phyloP scores from a whole-genome alignment of 2,329 filamentous ascomycete species.

The Pseudogymnoascus sp. region DNA sequence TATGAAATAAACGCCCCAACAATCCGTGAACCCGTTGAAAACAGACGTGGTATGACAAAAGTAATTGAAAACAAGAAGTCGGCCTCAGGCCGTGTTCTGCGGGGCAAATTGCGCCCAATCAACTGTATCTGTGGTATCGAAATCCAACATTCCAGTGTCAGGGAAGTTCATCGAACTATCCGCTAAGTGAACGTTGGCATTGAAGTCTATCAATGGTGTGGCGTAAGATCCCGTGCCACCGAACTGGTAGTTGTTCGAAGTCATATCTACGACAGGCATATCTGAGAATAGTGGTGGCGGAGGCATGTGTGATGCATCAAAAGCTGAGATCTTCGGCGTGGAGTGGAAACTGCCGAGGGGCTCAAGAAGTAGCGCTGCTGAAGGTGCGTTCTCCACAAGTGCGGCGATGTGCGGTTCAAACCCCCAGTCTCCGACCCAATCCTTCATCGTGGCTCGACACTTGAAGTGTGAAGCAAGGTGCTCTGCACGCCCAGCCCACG shows the following conservation, averaged over 20 bases:
- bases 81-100: not conserved
- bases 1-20: conserved; percentile 2
- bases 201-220: not conserved
- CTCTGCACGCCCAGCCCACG: conserved; percentile 36
- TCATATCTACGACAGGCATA: not conserved
- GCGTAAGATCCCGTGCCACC: not conserved
- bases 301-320: conserved; percentile 1
- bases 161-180: not conserved
- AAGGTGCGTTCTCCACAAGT: conserved; percentile 20
- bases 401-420: conserved; percentile 28
- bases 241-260: not conserved
- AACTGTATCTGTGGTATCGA: not conserved
- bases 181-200: not conserved
- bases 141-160: not conserved
- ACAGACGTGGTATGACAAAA: not conserved
- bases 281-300: not conserved
- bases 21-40: not conserved
- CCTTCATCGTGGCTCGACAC: conserved; percentile 29
- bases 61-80: conserved; percentile 3
- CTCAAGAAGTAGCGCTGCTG: not conserved
- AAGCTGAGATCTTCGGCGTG: not conserved
- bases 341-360: not conserved
- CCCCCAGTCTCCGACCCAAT: conserved; percentile 34
- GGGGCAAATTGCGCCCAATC: conserved; percentile 1
- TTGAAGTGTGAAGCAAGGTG: conserved; percentile 34